Conservation (phyloP, 192 early-diverging fungal genomes). For the Spizellomyces sp. region DNA sequence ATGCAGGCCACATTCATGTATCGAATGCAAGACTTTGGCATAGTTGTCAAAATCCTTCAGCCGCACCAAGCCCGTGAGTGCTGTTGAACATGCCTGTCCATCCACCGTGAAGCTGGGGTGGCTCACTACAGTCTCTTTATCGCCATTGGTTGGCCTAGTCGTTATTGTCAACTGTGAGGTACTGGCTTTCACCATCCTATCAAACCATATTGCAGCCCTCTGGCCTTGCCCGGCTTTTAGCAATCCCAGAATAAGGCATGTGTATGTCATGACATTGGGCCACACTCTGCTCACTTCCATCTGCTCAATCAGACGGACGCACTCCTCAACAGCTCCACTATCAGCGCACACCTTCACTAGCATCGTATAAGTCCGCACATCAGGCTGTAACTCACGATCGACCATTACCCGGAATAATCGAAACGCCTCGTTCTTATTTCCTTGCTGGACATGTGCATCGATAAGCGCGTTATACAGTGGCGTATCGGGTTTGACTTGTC, state of each 20-base stretch:
- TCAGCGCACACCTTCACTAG: not conserved
- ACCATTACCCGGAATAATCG: constrained; percentile 9
- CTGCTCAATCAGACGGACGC: not conserved
- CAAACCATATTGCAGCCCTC: not conserved
- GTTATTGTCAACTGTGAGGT: too few relatives aligned
- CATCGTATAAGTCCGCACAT: constrained; percentile 1
- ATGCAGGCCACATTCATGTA: too few relatives aligned
- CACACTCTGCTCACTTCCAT: not conserved
- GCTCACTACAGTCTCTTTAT: too few relatives aligned
- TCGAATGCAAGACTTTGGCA: too few relatives aligned
- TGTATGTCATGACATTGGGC: not conserved
- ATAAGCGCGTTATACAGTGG: constrained; percentile 5
- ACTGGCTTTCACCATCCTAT: not conserved
- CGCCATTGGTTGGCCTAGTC: too few relatives aligned
- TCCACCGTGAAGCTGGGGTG: too few relatives aligned
- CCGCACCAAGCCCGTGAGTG: too few relatives aligned
- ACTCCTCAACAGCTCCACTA: not conserved
- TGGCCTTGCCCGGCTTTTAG: not conserved
- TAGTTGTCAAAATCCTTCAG: too few relatives aligned
- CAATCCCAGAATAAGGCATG: not conserved
- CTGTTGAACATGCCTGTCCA: too few relatives aligned
- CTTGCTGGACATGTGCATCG: not conserved
- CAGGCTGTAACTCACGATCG: not conserved
- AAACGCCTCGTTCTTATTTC: not conserved
- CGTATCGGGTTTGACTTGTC: not conserved